phyloP scores from a whole-genome alignment of 768 basidiomycete species.

The Clitopilus hobsonii region DNA sequence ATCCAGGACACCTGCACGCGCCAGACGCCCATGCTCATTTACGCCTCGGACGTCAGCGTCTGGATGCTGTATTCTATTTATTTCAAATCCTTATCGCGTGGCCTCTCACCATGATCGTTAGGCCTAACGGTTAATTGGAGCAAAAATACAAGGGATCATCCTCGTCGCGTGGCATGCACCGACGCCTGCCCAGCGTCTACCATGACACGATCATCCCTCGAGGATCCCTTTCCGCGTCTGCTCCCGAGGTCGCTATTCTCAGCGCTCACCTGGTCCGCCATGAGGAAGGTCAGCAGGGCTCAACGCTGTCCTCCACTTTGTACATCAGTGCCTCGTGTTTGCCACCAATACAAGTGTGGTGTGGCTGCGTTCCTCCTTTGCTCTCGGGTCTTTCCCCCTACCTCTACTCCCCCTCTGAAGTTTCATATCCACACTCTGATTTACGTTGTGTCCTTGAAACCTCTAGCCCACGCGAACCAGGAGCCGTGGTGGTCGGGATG shows the following conservation, averaged over 20 bases:
- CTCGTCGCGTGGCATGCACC: background rate
- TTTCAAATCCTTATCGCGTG: no score
- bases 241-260: background rate
- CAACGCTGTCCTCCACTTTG: background rate
- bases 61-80: no score
- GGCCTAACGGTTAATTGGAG: no score
- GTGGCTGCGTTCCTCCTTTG: background rate
- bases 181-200: background rate
- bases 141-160: no score
- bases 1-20: no score
- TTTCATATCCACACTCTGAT: background rate
- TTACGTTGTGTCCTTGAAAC: background rate
- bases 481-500: background rate
- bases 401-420: background rate
- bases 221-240: background rate
- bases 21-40: no score
- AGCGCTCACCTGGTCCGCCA: background rate
- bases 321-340: background rate
- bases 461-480: background rate
- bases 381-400: no score
- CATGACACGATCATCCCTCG: background rate
- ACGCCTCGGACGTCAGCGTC: no score
- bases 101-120: no score
- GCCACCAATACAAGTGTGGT: background rate
- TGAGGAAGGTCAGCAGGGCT: background rate